Evolutionary conservation across 2,329 filamentous ascomycete species (phyloP), one percentile per base, ranked within the genome.

Genomic region (Colletotrichum sp.): DNA sequence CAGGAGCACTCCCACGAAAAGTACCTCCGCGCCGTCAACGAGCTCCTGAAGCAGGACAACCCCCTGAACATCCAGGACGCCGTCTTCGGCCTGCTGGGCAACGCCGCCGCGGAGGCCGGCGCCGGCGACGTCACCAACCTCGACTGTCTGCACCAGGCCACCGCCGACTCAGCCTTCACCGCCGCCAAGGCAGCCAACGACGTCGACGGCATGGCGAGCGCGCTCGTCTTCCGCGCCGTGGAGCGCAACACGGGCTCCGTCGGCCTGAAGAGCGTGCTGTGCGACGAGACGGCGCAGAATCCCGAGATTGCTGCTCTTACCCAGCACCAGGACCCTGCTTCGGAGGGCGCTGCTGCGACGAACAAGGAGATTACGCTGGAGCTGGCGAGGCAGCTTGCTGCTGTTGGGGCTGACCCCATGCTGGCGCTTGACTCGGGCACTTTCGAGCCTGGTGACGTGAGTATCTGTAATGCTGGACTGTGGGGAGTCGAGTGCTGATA

Each of bases 241-340:
- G 92, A 93, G 86, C 88, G 91, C 72, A 93, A 93, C 85, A 93
- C 91, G 30, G 89, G 85, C 66, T 79, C 81, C 13, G 91, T 93
- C 76, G 92, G 92, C 66, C 83, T 87, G 60, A 88, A 87, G n/a
- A 92, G 90, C 63, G 90, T 88, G 36, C 83, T 89, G 65, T 94
- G 92, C 85, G 88, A 83, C 84, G 82, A 91, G 80, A 86, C 84
- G 55, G 90, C 92, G 18, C 86, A 87, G 74, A 94, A 94, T 84
- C 88, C 92, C 4, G 92, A 94, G 85, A 93, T 94, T 80, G 89
- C 88, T 32, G 91, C 91, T 59, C 82, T 94, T 75, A 84, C 87
- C 70, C 92, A 93, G 84, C 92, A 94, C 84, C 92, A 94, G 84
- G 93, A 94, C 81, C 92, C 93, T 32, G 93, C 92, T 24, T 90